Conservation (phyloP, 202 grass and related monocot species). For the Zizania palustris region DNA sequence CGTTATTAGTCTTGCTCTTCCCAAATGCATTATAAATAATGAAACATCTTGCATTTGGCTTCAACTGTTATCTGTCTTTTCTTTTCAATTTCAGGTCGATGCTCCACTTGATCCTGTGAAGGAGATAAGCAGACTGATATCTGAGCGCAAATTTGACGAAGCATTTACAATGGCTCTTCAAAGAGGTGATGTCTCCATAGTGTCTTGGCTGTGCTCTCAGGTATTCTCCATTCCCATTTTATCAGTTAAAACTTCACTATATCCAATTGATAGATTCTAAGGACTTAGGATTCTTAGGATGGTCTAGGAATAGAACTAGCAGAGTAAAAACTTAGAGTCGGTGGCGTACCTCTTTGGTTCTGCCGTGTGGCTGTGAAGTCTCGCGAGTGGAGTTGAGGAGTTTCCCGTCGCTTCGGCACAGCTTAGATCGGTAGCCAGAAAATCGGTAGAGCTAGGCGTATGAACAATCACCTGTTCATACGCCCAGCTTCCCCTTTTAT, state of each 20-base stretch:
- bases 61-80: constrained; percentile 19
- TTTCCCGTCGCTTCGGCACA: too few species aligned
- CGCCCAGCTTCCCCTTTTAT: too few species aligned
- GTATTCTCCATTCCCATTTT: constrained; percentile 25
- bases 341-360: too few species aligned
- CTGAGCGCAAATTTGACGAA: constrained; percentile 78
- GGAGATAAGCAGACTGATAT: constrained; percentile 68
- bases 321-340: too few species aligned
- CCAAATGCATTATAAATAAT: constrained; percentile 1
- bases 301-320: too few species aligned
- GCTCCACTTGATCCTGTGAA: constrained; percentile 69
- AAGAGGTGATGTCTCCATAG: constrained; percentile 75
- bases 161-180: constrained; percentile 95
- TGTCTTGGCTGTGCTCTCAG: constrained; percentile 93
- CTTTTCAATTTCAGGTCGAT: constrained; percentile 67
- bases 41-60: background rate
- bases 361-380: too few species aligned
- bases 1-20: background rate
- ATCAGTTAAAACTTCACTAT: background rate
- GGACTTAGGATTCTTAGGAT: too few species aligned
- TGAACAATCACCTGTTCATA: too few species aligned
- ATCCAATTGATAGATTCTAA: too few species aligned
- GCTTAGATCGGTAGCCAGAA: too few species aligned
- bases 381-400: too few species aligned
- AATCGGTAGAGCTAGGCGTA: too few species aligned